Base-by-base conservation (phyloP, 495 filamentous ascomycete genomes). In the Evernia prunastri region DNA sequence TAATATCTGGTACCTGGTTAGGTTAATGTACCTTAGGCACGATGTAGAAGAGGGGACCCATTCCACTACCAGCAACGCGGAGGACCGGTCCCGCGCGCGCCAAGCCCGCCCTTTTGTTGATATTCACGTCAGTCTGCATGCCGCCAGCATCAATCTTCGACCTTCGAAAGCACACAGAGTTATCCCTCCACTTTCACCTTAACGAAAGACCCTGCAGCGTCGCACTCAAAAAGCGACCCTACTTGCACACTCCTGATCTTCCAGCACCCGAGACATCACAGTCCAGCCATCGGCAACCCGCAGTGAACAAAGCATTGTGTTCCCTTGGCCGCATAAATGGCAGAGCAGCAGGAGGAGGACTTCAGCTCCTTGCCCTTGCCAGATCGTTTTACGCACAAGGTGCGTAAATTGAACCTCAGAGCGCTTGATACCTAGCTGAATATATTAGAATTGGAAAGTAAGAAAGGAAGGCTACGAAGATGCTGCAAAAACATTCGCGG, bases 381-480 rank as follows among this genome's bases (percentile, higher is more conserved):
- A 12, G 92, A 96, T 62, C 84, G 90, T 70, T 96, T 92, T 74
- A 75, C 86, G 49, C 91, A 97, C 79, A 97, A 97, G 84, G 88
- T 90, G 71, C 68, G 81, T 70, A 31, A n/a, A 39, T 2, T 39
- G 10, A 35, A 31, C 27, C 47, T 37, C 51, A 54, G 13, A 27
- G 25, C 17, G 12, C 56, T 33, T 31, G 1, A 54, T 17, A 49
- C 11, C n/a, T 63, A n/a, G n/a, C 56, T 66, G 31, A 66, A 59
- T n/a, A 36, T 59, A 58, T 42, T 70, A 94, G 87, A 86, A 89
- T 72, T 99, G 94, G 94, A 99, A 99, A 82, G 94, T 94, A 49
- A 84, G 94, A 67, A 99, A 99, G 75, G 83, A 85, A 72, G 94
- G 88, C 57, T 99, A 97, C 75, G 94, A 97, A 78, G 91, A 93